Percentiles rank a stretch among this genome's conserved stretches.
phyloP scores from a whole-genome alignment of 2,329 filamentous ascomycete genomes.

The Curvularia verruculosa region DNA sequence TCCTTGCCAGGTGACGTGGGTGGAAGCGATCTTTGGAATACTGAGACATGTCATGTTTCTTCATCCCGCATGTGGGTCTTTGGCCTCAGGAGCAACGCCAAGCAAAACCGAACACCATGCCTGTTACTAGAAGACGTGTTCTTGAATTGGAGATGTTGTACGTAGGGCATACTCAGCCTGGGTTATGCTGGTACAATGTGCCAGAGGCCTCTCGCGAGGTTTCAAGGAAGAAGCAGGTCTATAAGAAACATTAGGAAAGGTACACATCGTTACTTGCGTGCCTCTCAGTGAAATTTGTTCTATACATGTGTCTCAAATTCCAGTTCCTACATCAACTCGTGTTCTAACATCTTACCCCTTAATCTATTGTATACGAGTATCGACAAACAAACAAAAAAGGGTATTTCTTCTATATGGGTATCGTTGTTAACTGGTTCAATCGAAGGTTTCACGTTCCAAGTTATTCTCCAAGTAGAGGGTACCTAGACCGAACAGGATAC shows the following conservation, averaged over 20 bases:
- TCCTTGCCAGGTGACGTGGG: slow-evolving; percentile 10
- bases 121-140: neutral
- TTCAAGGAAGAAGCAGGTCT: neutral
- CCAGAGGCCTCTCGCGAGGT: neutral
- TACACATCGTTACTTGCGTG: neutral
- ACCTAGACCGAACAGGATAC: neutral
- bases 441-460: neutral
- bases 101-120: neutral
- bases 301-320: neutral
- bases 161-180: neutral
- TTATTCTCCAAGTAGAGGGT: neutral
- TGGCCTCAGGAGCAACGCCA: neutral
- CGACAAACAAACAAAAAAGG: neutral
- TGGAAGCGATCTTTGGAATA: slow-evolving; percentile 15
- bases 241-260: neutral
- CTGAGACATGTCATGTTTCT: slow-evolving; percentile 14
- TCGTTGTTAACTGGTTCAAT: neutral
- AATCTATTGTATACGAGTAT: neutral
- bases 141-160: neutral
- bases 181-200: neutral
- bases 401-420: neutral
- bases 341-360: neutral
- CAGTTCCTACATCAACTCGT: slow-evolving; percentile 3
- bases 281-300: neutral
- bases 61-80: neutral